phyloP scores from a whole-genome alignment of 2,329 filamentous ascomycete genomes.

The Fusarium tricinctum region DNA sequence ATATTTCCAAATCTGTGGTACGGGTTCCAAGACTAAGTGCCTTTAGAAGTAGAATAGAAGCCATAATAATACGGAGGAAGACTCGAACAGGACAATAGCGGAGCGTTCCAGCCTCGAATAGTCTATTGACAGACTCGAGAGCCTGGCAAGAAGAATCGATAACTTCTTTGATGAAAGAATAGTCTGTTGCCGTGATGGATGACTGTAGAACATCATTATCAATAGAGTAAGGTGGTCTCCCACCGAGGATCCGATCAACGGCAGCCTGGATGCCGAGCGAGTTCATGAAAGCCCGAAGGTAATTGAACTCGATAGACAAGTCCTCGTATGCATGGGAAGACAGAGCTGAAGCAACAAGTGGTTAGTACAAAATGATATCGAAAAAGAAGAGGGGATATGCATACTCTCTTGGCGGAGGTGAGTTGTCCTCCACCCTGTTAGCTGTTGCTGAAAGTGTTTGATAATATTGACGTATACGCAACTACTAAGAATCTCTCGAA shows the following conservation, averaged over 20 bases:
- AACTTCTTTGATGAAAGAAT: slow-evolving; percentile 68
- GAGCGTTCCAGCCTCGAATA: slow-evolving; percentile 62
- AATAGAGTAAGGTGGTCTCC: background rate
- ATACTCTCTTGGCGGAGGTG: slow-evolving; percentile 15
- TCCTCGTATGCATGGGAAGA: background rate
- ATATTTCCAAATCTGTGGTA: slow-evolving; percentile 22
- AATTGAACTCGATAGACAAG: slow-evolving; percentile 61
- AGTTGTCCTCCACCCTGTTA: slow-evolving; percentile 15
- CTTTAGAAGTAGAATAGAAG: slow-evolving; percentile 68
- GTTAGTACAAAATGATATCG: accelerated
- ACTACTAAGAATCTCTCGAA: slow-evolving; percentile 6
- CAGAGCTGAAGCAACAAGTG: accelerated
- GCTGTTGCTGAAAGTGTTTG: slow-evolving; percentile 35
- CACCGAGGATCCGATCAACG: slow-evolving; percentile 58
- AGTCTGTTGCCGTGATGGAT: slow-evolving; percentile 63
- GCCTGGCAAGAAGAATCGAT: slow-evolving; percentile 67
- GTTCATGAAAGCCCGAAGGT: slow-evolving; percentile 59
- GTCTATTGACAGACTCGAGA: slow-evolving; percentile 62
- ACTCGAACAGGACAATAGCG: slow-evolving; percentile 67
- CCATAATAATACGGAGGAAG: slow-evolving; percentile 67
- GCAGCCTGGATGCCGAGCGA: slow-evolving; percentile 69
- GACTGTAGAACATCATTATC: slow-evolving; percentile 47
- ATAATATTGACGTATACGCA: slow-evolving; percentile 29
- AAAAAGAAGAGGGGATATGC: background rate
- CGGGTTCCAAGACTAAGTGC: slow-evolving; percentile 30